Percentiles rank a stretch among this genome's conserved stretches.
Conservation (phyloP, 139 green algal species). For the Tetraselmis striata region DNA sequence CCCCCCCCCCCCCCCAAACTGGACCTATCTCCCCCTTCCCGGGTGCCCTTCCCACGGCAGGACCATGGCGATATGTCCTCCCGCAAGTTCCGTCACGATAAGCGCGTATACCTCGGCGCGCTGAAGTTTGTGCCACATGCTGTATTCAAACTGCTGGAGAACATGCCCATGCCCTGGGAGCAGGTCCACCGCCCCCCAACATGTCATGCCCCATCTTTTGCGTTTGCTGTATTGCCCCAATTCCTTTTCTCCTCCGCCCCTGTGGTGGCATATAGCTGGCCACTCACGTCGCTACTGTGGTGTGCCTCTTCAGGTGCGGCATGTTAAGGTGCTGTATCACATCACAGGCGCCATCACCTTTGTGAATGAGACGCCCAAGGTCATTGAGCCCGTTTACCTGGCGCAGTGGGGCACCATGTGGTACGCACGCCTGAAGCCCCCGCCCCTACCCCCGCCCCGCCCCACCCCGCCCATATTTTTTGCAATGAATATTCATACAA, state of each 20-base stretch:
- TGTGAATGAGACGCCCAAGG: conserved; percentile 92
- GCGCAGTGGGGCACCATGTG: conserved; percentile 99
- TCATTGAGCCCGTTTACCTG: conserved; percentile 96
- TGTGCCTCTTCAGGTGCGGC: conserved; percentile 65
- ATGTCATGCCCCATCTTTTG: too few relatives aligned
- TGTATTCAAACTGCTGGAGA: conserved; percentile 99
- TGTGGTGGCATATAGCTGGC: not conserved
- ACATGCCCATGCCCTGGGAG: conserved; percentile 99
- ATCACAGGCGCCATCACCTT: conserved; percentile 99
- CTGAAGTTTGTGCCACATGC: conserved; percentile 99
- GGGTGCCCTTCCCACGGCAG: too few relatives aligned
- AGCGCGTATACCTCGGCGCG: conserved; percentile 97
- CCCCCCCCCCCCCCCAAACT: not conserved
- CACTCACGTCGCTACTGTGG: conserved; percentile 1
- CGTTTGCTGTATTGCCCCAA: not conserved
- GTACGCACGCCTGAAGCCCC: too few relatives aligned
- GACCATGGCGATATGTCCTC: conserved; percentile 98
- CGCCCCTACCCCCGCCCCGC: too few relatives aligned
- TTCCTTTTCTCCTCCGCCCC: not conserved
- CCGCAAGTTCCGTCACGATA: conserved; percentile 96
- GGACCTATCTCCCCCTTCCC: not conserved
- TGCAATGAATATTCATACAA: too few relatives aligned
- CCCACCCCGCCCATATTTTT: too few relatives aligned
- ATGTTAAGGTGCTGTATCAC: conserved; percentile 97
- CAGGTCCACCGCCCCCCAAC: conserved; percentile 47